Evolutionary conservation across 495 filamentous ascomycete species (phyloP), one percentile per base, ranked within the genome.

Genomic region (Hypomontagnella monticulosa): DNA sequence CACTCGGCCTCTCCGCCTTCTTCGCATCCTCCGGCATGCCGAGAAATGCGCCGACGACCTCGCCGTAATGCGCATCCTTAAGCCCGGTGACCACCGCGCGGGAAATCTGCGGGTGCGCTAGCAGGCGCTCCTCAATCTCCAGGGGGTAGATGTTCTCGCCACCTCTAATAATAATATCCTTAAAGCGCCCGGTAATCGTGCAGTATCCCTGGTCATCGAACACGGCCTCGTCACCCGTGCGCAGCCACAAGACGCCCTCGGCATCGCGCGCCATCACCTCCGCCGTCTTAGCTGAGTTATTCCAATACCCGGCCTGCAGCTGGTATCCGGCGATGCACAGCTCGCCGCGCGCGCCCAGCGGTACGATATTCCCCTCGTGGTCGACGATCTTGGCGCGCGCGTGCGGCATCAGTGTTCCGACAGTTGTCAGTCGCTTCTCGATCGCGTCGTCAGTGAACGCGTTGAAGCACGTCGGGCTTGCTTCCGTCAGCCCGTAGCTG

Each of bases 401-500:
- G 66, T 91, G 88, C 12, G 88, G 88, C 77, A 91, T 80, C 16
- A 90, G 74, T 38, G 84, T 87, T 0, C 88, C 88, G 0, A 90
- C 88, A 0, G 88, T 91, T 0, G 79, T 82, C 8, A 91, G 73
- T 20, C 86, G 77, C 11, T 74, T 81, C 40, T 82, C 74, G 34
- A 91, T 83, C 4, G 83, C 81, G 62, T 91, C 88, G 41, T 84
- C 82, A 2, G 84, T 87, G 65, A 87, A 84, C 10, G 88, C 87
- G 66, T 89, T 91, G 78, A 90, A 90, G 70, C 87, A 88, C 4
- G 88, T 89, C 4, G 88, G 88, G 0, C 82, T 86, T 10, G 88
- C 85, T 76, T 91, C 88, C 1, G 88, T 91, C n/a, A 91, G 81
- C 12, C 87, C 89, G 64, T 90, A 91, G 67, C 84, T 88, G 63